Base-by-base conservation (phyloP, 176 grass and related monocot genomes). In the Thalia dealbata region DNA sequence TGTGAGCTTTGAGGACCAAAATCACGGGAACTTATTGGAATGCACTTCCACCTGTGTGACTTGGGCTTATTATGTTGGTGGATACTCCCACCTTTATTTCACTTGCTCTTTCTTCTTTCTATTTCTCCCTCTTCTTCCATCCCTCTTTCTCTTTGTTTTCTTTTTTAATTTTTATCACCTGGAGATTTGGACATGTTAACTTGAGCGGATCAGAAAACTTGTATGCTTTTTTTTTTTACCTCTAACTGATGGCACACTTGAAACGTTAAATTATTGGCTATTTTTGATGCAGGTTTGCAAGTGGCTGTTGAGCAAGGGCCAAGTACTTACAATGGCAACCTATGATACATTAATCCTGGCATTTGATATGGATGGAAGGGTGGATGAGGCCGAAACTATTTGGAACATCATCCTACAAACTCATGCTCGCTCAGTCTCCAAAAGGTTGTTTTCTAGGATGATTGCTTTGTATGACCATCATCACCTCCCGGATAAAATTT, bases 251-350 rank as follows among this genome's bases (percentile, higher is more conserved):
- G 3, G 65, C 25, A 44, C 7, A 43, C 18, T 23, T 65, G 8
- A 32, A 30, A 65, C 14, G 3, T 22, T n/a, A n/a, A 29, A 44
- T 42, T 12, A 6, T 68, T 68, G 3, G 19, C 19, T 43, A 35
- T 6, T 43, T 44, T 21, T 68, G 14, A 24, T 69, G 24, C 55
- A 99, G 90, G 87, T 99, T 79, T 82, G 70, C 38, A 99, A 93
- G 79, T 99, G 95, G 95, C 67, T 99, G 73, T 80, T 93, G 69
- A 99, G 85, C 86, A 99, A 93, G 80, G 95, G 87, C 10, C 87
- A 99, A 81, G 77, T 85, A 67, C 66, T 93, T 52, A 99, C 90
- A 51, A 90, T 87, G 95, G 69, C 82, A 46, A 93, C 85, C 15
- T 93, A 91, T 78, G 90, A 93, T 76, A 84, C 78, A 16, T 64